Conservation (phyloP, 2,329 filamentous ascomycete species). For the Xylaria multiplex region DNA sequence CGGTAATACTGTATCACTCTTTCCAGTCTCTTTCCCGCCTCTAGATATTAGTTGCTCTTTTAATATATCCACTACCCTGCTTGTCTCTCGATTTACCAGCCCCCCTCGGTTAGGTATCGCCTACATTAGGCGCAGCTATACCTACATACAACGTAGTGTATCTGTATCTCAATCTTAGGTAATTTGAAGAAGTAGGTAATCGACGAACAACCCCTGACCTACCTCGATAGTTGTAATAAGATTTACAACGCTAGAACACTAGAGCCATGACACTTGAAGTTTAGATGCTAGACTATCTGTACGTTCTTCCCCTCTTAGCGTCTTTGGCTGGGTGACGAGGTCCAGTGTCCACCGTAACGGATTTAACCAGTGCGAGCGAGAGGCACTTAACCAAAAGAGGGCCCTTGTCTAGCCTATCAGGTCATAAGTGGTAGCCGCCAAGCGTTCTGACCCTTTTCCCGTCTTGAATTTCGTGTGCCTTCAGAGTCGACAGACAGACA, state of each 20-base stretch:
- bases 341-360: conserved; percentile 2
- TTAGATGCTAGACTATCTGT: conserved; percentile 15
- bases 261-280: background rate
- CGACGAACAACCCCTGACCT: too few relatives aligned
- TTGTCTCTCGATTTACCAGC: conserved; percentile 17
- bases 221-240: background rate
- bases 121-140: background rate
- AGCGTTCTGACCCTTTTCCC: conserved; percentile 14
- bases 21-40: background rate
- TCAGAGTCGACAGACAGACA: background rate
- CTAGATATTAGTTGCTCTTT: too few relatives aligned
- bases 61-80: conserved; percentile 1
- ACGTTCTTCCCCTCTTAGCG: conserved; percentile 35
- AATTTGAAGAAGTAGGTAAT: background rate
- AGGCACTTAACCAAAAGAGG: background rate
- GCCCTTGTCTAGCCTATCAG: background rate
- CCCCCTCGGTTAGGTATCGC: conserved; percentile 21
- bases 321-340: conserved; percentile 47
- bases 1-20: conserved; percentile 3
- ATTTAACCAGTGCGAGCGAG: background rate
- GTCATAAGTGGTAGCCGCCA: conserved; percentile 10
- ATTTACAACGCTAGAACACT: conserved; percentile 18
- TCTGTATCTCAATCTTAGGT: conserved; percentile 21
- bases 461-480: conserved; percentile 10
- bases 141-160: background rate